A percentile compares a stretch with the other conserved stretches of the same genome.
Evolutionary conservation across 2,329 filamentous ascomycete genomes (phyloP).

Genomic region (Cryphonectria nitschkei): DNA sequence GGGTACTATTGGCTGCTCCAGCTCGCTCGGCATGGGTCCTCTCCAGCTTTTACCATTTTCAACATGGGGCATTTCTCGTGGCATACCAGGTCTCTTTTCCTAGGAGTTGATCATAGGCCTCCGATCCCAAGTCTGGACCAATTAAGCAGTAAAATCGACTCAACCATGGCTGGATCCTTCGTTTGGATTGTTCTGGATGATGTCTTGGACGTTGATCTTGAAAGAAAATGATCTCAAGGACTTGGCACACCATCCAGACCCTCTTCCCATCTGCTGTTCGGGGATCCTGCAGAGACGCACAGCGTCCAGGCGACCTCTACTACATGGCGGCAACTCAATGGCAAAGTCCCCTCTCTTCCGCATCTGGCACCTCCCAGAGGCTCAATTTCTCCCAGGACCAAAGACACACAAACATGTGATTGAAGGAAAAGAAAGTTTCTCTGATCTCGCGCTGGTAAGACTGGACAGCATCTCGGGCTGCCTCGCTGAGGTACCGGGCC

Average conservation of each 20-base stretch:
- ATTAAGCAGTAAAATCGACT: not conserved
- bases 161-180: not conserved
- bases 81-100: not conserved
- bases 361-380: not conserved
- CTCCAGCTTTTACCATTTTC: not conserved
- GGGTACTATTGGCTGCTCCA: not conserved
- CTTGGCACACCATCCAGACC: not conserved
- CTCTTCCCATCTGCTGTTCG: not conserved
- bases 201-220: not conserved
- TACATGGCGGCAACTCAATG: not conserved
- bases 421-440: not conserved
- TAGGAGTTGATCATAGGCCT: not conserved
- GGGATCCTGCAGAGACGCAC: not conserved
- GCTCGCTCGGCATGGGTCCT: not conserved
- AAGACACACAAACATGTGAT: not conserved
- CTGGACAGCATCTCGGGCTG: conserved; percentile 12
- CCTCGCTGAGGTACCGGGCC: conserved; percentile 21
- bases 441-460: conserved; percentile 1
- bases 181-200: not conserved
- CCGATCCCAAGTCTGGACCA: not conserved
- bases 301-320: not conserved
- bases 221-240: not conserved
- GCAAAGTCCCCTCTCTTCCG: not conserved
- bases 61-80: not conserved
- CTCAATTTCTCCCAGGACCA: not conserved